Conservation (phyloP, 1,139 yeast genomes). For the Yamadazyma taylorii region DNA sequence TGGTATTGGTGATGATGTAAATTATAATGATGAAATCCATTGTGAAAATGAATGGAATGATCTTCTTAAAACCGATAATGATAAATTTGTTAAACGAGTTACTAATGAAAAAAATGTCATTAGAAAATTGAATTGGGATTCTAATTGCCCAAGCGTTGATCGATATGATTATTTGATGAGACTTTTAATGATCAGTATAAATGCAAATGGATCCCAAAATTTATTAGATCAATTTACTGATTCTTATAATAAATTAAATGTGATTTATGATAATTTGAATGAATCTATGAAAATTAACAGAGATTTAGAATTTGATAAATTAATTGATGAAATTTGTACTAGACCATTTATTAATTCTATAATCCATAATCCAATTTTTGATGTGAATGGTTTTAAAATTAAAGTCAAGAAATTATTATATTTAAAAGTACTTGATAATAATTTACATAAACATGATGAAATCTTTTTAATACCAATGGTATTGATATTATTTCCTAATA, state of each 20-base stretch:
- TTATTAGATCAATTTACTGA: conserved; percentile 8
- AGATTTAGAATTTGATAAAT: conserved; percentile 34
- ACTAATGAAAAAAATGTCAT: conserved; percentile 30
- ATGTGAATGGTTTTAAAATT: conserved; percentile 21
- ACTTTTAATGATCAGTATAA: conserved; percentile 17
- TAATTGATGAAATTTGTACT: conserved; percentile 23
- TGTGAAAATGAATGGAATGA: conserved; percentile 23
- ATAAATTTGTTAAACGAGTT: conserved; percentile 27
- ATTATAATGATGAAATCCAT: conserved; percentile 16
- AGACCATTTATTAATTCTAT: conserved; percentile 36
- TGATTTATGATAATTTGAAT: conserved; percentile 26
- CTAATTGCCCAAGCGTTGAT: conserved; percentile 30
- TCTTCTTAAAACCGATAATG: neutral
- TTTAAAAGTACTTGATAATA: conserved; percentile 38
- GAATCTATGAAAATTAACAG: conserved; percentile 31
- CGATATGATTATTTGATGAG: conserved; percentile 31
- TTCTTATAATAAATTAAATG: conserved; percentile 20
- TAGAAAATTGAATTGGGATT: conserved; percentile 42
- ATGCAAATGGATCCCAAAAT: conserved; percentile 4
- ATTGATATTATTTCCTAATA: conserved; percentile 30
- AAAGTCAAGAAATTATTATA: conserved; percentile 35
- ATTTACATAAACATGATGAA: conserved; percentile 42
- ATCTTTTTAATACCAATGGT: conserved; percentile 40
- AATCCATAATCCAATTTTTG: conserved; percentile 19
- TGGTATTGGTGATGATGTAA: conserved; percentile 14